Evolutionary conservation across 352 stramenopile genomes (phyloP).

Genomic region (Phytophthora hibernalis): DNA sequence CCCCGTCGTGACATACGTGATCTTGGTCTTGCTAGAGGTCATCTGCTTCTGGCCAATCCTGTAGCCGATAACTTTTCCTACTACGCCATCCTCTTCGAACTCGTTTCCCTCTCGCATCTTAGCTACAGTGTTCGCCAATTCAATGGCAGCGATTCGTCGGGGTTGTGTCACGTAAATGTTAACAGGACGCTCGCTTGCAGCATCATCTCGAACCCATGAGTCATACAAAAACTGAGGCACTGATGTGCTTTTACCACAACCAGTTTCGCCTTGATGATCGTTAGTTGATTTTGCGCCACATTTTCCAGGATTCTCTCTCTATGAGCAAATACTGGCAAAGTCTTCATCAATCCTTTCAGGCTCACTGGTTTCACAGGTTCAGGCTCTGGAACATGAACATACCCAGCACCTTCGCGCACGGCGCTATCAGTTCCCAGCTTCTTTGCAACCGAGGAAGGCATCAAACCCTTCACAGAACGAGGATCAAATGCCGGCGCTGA

Average conservation of each 20-base stretch:
- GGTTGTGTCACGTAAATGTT: slow-evolving; percentile 98
- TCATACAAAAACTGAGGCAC: slow-evolving; percentile 95
- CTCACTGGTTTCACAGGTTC: slow-evolving; percentile 34
- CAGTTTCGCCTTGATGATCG: slow-evolving; percentile 95
- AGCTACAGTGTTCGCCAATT: slow-evolving; percentile 91
- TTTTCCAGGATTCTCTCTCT: slow-evolving; percentile 88
- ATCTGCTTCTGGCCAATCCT: slow-evolving; percentile 92
- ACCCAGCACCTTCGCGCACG: slow-evolving; percentile 22
- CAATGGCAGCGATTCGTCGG: slow-evolving; percentile 93
- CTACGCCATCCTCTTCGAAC: slow-evolving; percentile 64
- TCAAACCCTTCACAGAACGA: slow-evolving; percentile 40
- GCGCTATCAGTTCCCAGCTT: slow-evolving; percentile 37
- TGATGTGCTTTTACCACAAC: slow-evolving; percentile 97
- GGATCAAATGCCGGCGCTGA: slow-evolving; percentile 23
- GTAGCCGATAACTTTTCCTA: slow-evolving; percentile 81
- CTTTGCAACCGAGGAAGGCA: slow-evolving; percentile 53
- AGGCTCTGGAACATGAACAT: slow-evolving; percentile 8
- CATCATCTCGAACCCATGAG: slow-evolving; percentile 44
- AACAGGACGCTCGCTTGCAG: slow-evolving; percentile 53
- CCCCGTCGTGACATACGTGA: slow-evolving; percentile 97
- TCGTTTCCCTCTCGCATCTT: slow-evolving; percentile 89
- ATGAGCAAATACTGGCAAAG: slow-evolving; percentile 90
- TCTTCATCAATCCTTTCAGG: slow-evolving; percentile 67
- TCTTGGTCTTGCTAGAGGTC: slow-evolving; percentile 90
- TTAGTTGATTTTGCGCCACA: slow-evolving; percentile 85